Evolutionary conservation across 2,329 filamentous ascomycete species (phyloP).

Genomic region (Aspergillus pseudoterreus): DNA sequence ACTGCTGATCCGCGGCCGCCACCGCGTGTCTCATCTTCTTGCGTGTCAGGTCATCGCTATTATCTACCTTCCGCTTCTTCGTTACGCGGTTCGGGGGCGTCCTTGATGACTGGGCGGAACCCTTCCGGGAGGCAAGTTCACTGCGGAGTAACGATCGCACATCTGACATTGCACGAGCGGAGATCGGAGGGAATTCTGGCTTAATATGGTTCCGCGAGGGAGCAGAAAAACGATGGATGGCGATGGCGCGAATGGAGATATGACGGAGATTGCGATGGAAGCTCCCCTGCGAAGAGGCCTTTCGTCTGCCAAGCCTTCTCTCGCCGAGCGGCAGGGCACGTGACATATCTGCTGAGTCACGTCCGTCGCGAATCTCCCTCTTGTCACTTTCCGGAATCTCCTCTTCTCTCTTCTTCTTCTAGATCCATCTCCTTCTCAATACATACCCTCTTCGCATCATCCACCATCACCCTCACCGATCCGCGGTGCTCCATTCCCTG

Average conservation of each 20-base stretch:
- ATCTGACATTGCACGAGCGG: conserved; percentile 61
- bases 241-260: not conserved
- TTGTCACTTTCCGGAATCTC: not conserved
- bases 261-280: conserved; percentile 6
- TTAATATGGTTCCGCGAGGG: not conserved
- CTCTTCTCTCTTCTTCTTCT: conserved; percentile 8
- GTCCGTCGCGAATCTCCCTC: conserved; percentile 3
- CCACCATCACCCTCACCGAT: not conserved
- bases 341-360: conserved; percentile 19
- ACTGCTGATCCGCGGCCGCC: conserved; percentile 29
- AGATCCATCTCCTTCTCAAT: conserved; percentile 5
- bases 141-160: conserved; percentile 74
- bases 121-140: conserved; percentile 69
- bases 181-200: not conserved
- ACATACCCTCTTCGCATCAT: not conserved
- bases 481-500: not conserved
- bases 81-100: conserved; percentile 31
- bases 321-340: conserved; percentile 14
- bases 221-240: not conserved
- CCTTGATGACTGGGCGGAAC: conserved; percentile 55
- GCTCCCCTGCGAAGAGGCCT: conserved; percentile 13
- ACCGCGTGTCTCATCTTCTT: conserved; percentile 42
- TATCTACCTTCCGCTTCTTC: conserved; percentile 55
- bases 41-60: conserved; percentile 36
- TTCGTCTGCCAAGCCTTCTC: conserved; percentile 19